These are phyloP conservation scores for Penicillium egyptiacum DNA, from an alignment of 495 filamentous ascomycete species.

Conservation along the genomic window DNA sequence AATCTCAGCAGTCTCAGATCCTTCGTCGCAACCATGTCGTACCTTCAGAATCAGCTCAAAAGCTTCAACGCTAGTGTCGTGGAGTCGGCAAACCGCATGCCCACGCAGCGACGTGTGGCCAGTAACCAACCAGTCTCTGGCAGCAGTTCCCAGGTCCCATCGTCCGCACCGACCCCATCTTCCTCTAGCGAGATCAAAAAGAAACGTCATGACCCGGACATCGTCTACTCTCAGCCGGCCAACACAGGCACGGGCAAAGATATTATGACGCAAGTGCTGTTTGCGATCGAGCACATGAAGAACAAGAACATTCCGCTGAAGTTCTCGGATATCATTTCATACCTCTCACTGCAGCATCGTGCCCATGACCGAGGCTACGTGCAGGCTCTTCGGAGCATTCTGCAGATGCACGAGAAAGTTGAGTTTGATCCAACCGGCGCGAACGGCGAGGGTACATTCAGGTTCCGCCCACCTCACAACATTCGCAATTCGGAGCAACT, in stretches of 20 bases:
- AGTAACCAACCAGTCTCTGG: constrained; percentile 33
- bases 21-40: constrained; percentile 39
- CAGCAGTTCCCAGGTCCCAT: constrained; percentile 43
- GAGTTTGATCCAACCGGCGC: constrained; percentile 62
- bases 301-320: constrained; percentile 68
- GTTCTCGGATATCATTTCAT: constrained; percentile 70
- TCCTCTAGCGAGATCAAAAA: constrained; percentile 51
- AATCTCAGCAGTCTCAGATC: not conserved
- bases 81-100: constrained; percentile 44
- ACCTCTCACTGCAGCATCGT: constrained; percentile 65
- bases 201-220: constrained; percentile 57
- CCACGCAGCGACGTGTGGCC: constrained; percentile 44
- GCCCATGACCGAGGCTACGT: constrained; percentile 47
- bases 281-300: constrained; percentile 83
- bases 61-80: constrained; percentile 49
- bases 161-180: constrained; percentile 42
- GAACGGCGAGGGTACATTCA: constrained; percentile 65
- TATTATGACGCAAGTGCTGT: constrained; percentile 80
- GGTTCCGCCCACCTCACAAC: constrained; percentile 74
- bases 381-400: constrained; percentile 44
- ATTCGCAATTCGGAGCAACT: constrained; percentile 74
- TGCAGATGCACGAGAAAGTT: constrained; percentile 63
- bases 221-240: constrained; percentile 75
- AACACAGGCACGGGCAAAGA: constrained; percentile 74
- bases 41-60: constrained; percentile 49